Evolutionary conservation across 495 filamentous ascomycete species (phyloP).

Genomic region (Trichoderma reesei): DNA sequence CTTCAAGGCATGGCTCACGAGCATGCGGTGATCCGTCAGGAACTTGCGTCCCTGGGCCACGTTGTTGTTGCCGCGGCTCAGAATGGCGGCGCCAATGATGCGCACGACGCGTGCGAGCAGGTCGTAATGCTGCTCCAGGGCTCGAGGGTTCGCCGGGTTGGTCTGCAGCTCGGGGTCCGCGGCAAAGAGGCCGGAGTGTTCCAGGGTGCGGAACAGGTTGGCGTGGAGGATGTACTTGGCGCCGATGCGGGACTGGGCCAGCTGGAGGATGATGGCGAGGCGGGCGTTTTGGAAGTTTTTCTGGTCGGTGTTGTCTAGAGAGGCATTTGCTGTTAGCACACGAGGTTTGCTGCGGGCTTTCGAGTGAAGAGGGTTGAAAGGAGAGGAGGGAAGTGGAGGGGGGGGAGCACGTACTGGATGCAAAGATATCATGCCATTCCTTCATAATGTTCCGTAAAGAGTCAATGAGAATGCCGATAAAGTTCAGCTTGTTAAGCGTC

Average conservation of each 20-base stretch:
- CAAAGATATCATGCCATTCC: constrained; percentile 40
- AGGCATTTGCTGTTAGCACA: constrained; percentile 10
- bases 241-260: constrained; percentile 69
- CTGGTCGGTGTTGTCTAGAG: constrained; percentile 20
- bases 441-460: constrained; percentile 59
- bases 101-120: constrained; percentile 73
- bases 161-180: constrained; percentile 88
- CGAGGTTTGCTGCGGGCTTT: no score
- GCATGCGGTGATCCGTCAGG: constrained; percentile 63
- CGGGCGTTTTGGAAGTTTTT: constrained; percentile 61
- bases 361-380: background rate
- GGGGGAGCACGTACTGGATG: constrained; percentile 21
- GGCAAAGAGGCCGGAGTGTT: constrained; percentile 71
- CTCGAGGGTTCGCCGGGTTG: constrained; percentile 44
- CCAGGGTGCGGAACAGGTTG: constrained; percentile 77
- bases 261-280: constrained; percentile 71
- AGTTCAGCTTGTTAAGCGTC: constrained; percentile 72
- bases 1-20: constrained; percentile 87
- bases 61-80: constrained; percentile 74
- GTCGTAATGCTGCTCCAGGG: constrained; percentile 70
- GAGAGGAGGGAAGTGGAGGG: constrained; percentile 2
- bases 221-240: constrained; percentile 74
- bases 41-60: constrained; percentile 68
- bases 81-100: constrained; percentile 67
- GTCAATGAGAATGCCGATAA: constrained; percentile 80